phyloP scores from a whole-genome alignment of 345 rosid species.

The Noccaea bulbosa region DNA sequence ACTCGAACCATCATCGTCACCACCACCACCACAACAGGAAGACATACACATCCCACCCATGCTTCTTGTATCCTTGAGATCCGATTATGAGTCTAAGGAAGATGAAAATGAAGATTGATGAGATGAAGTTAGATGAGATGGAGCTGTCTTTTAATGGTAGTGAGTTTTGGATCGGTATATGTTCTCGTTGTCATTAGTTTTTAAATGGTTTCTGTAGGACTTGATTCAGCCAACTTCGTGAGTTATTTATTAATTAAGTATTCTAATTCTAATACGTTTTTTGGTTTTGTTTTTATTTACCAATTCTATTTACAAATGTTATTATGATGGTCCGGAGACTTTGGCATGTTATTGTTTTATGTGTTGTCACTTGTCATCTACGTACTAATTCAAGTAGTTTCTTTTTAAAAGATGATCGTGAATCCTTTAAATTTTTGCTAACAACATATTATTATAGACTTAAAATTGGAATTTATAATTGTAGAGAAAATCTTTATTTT shows the following conservation, averaged over 20 bases:
- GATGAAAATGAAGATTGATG: background rate
- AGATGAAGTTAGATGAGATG: conserved; percentile 30
- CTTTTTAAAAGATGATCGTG: background rate
- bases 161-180: conserved; percentile 13
- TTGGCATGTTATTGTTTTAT: no score
- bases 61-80: conserved; percentile 14
- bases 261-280: background rate
- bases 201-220: conserved; percentile 8
- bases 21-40: conserved; percentile 42
- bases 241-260: background rate
- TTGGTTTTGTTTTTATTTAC: background rate
- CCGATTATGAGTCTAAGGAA: background rate
- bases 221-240: conserved; percentile 17
- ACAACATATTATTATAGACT: background rate
- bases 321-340: conserved; percentile 6
- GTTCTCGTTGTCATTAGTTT: background rate
- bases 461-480: background rate
- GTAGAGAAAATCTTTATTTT: background rate
- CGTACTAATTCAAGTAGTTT: background rate
- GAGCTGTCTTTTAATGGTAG: conserved; percentile 26
- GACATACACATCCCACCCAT: conserved; percentile 49
- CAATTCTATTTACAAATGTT: background rate
- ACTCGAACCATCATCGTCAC: conserved; percentile 36
- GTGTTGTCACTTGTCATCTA: background rate
- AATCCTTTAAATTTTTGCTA: background rate